phyloP scores from a whole-genome alignment of 805 yeast genomes.

The Saccharomycopsis fermentans region DNA sequence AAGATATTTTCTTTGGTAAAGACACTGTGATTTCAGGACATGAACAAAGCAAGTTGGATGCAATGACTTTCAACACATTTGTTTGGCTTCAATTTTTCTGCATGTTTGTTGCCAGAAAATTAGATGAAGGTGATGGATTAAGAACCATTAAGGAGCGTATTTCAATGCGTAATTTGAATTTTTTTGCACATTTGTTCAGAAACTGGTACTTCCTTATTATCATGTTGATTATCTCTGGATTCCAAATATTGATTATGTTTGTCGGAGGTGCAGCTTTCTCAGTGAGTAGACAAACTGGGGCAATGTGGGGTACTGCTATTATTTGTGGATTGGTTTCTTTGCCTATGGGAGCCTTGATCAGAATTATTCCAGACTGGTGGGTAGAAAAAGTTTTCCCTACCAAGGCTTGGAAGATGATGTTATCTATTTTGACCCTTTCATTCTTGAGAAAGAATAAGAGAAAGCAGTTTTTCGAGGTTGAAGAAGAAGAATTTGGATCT shows the following conservation, averaged over 20 bases:
- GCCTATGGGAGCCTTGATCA: conserved; percentile 67
- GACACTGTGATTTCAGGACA: conserved; percentile 27
- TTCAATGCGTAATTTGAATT: conserved; percentile 58
- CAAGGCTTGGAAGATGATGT: conserved; percentile 14
- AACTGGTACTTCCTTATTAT: conserved; percentile 76
- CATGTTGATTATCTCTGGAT: conserved; percentile 63
- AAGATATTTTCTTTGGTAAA: conserved; percentile 39
- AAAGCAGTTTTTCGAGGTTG: background rate
- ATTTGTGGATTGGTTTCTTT: conserved; percentile 71
- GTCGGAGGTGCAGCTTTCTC: conserved; percentile 96
- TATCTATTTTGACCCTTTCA: conserved; percentile 6
- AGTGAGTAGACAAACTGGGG: conserved; percentile 65
- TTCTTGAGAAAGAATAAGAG: conserved; percentile 11
- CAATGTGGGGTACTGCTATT: conserved; percentile 85
- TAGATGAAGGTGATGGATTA: conserved; percentile 78
- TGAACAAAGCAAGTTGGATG: conserved; percentile 51
- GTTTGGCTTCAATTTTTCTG: conserved; percentile 98
- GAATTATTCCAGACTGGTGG: conserved; percentile 79
- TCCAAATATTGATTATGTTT: conserved; percentile 85
- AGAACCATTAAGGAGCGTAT: conserved; percentile 47
- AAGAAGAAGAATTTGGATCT: background rate
- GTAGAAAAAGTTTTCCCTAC: conserved; percentile 58
- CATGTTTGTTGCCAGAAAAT: conserved; percentile 77
- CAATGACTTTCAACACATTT: conserved; percentile 90
- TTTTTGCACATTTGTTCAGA: conserved; percentile 70